Evolutionary conservation across 805 yeast genomes (phyloP), one percentile per base, ranked within the genome.

Genomic region (Zygotorulaspora florentina): DNA sequence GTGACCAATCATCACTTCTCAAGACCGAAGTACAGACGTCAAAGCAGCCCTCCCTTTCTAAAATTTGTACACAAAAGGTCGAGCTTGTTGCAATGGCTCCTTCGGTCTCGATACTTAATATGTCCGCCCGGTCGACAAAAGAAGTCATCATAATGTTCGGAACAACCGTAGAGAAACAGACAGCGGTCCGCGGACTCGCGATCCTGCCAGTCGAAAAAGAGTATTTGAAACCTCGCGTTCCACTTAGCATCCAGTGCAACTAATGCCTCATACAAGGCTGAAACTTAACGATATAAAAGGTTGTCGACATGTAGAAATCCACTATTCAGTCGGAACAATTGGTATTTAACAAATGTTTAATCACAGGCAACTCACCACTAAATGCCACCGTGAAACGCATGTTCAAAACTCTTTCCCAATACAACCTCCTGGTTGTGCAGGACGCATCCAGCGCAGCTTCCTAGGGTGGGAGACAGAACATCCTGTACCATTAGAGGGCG

Each of bases 101-200:
- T 53, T 49, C 50, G 53, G 6, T 45, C 23, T 39, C 54, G 56
- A 64, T 65, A 65, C 69, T 64, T 42, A 58, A 48, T 66, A 70
- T 70, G 75, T 70, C 74, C 75, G 75, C 75, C 75, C 75, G 75
- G 75, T 70, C 75, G 68, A 67, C 63, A 61, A 58, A 53, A 61
- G 44, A 55, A 62, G 25, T 66, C 69, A 66, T 66, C 70, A 66
- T 60, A 49, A n/a, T 33, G 20, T 33, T 13, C 36, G 25, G 7
- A 20, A 20, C 25, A 20, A 20, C 25, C 25, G 25, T 20, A 20
- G 25, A 20, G 25, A 20, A 20, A 20, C 25, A 20, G 25, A 20
- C 4, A 4, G 25, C 25, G 4, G 7, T 5, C 25, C 4, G 25
- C 25, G 25, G 7, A 5, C 25, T 7, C 25, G 25, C 25, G 25